Conservation (phyloP, 1,139 yeast species). For the Scheffersomyces lignicola region DNA sequence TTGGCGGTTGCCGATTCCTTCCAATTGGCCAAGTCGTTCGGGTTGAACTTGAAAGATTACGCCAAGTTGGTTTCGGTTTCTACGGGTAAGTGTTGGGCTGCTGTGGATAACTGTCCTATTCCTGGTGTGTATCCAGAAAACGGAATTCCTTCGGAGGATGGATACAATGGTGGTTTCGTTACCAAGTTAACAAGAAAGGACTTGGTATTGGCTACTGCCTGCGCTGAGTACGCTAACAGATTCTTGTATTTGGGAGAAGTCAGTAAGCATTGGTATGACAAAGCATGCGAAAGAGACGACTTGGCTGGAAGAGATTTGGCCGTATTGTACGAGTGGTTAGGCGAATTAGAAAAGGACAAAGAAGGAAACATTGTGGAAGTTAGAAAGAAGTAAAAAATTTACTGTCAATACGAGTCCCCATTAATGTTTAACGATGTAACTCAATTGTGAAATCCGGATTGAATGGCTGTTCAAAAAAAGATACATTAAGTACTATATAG, state of each 20-base stretch:
- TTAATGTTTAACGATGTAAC: no score
- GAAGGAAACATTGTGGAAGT: constrained; percentile 17
- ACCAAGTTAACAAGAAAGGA: constrained; percentile 58
- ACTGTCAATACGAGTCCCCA: no score
- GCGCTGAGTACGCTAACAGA: constrained; percentile 39
- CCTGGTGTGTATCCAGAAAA: constrained; percentile 50
- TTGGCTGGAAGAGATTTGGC: constrained; percentile 45
- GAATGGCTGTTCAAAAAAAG: no score
- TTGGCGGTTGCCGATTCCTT: constrained; percentile 63
- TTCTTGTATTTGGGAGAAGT: constrained; percentile 45
- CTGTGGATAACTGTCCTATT: constrained; percentile 61
- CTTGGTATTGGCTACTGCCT: constrained; percentile 53
- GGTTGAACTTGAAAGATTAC: constrained; percentile 49
- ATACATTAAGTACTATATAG: no score
- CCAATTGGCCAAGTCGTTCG: constrained; percentile 56
- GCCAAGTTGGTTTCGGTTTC: constrained; percentile 56
- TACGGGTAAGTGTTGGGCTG: constrained; percentile 64
- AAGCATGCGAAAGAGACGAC: constrained; percentile 45
- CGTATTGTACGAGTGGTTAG: constrained; percentile 49
- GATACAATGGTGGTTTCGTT: constrained; percentile 55
- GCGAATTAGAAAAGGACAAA: constrained; percentile 23
- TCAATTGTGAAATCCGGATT: no score
- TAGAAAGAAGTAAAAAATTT: constrained; percentile 12
- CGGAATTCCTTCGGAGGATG: constrained; percentile 47
- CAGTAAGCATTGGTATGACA: constrained; percentile 44